These are phyloP conservation scores for Backusella luteola DNA, from an alignment of 192 early-diverging fungal genomes.

Conservation along the genomic window DNA sequence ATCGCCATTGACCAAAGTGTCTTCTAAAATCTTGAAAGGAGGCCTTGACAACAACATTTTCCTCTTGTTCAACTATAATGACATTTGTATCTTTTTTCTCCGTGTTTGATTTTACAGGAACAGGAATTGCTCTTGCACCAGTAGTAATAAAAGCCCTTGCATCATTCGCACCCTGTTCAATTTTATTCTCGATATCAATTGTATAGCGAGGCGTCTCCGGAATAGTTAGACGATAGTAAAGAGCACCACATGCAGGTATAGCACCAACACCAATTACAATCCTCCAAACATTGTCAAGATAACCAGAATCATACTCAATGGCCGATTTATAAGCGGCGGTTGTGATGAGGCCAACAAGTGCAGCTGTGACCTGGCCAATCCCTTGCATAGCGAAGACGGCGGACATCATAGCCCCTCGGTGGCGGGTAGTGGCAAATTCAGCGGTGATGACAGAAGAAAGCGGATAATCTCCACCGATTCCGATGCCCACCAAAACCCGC, in stretches of 20 bases:
- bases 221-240: slow-evolving; percentile 92
- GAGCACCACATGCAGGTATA: slow-evolving; percentile 75
- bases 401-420: slow-evolving; percentile 87
- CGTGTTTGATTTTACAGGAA: not conserved
- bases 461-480: slow-evolving; percentile 97
- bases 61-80: slow-evolving; percentile 24
- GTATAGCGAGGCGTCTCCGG: slow-evolving; percentile 94
- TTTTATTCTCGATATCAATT: slow-evolving; percentile 67
- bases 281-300: slow-evolving; percentile 93
- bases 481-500: slow-evolving; percentile 90
- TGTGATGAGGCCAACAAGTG: slow-evolving; percentile 69
- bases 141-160: slow-evolving; percentile 39
- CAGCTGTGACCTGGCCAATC: slow-evolving; percentile 80
- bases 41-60: slow-evolving; percentile 28
- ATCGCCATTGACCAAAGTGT: slow-evolving; percentile 79
- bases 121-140: slow-evolving; percentile 7
- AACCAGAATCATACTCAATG: slow-evolving; percentile 58
- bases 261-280: slow-evolving; percentile 82
- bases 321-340: slow-evolving; percentile 67
- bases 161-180: slow-evolving; percentile 56
- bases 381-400: slow-evolving; percentile 95
- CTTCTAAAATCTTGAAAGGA: slow-evolving; percentile 53
- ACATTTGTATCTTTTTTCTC: not conserved
- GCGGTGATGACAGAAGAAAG: slow-evolving; percentile 92
- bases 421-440: slow-evolving; percentile 83